These are phyloP conservation scores for Acanthamoeba healyi DNA, from an alignment of 208 protist species.

Conservation along the genomic window DNA sequence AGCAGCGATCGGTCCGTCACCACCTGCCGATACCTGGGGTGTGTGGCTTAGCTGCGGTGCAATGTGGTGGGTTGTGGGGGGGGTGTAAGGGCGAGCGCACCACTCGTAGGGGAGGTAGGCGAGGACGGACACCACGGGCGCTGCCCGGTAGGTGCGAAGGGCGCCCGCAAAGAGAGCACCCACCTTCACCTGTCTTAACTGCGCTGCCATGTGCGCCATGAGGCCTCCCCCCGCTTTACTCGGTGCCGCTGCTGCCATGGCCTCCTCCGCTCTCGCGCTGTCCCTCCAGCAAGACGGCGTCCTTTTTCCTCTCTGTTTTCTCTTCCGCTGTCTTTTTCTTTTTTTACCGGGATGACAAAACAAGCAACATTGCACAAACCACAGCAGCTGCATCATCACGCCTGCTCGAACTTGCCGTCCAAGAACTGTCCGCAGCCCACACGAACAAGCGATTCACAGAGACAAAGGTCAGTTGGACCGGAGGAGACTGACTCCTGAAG, in stretches of 20 bases:
- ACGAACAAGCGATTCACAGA: background rate
- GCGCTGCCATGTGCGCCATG: background rate
- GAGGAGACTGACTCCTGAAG: no score
- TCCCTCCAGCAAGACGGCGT: no score
- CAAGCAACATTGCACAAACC: background rate
- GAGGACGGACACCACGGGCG: background rate
- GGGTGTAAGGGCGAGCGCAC: background rate
- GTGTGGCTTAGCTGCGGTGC: no score
- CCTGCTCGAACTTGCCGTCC: conserved; percentile 6
- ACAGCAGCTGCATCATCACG: background rate
- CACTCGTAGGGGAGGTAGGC: conserved; percentile 39
- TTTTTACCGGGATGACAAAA: background rate
- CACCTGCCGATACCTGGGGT: conserved; percentile 25
- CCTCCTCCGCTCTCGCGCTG: no score
- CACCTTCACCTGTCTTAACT: background rate
- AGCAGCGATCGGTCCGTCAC: background rate
- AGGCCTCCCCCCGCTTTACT: background rate
- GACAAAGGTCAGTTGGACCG: no score
- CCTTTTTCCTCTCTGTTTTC: no score
- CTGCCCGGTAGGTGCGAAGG: background rate
- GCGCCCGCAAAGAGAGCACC: background rate
- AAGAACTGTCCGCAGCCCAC: background rate
- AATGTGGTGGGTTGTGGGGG: no score
- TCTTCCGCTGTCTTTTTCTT: background rate
- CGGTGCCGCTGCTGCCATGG: background rate